Base-by-base conservation (phyloP, 352 stramenopile genomes). In the Pythium aristosporum region DNA sequence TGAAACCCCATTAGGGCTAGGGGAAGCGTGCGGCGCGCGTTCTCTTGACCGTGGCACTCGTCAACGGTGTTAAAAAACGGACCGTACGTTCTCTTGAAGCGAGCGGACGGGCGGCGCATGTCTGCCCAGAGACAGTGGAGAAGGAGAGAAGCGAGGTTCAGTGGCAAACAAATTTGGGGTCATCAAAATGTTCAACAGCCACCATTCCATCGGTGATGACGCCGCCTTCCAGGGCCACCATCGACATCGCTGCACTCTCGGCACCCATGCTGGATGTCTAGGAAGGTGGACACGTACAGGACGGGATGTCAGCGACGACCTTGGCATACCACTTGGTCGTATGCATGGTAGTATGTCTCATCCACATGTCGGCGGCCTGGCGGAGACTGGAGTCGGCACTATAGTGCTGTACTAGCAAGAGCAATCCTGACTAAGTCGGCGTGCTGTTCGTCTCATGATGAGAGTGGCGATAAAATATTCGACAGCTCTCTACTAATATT, bases 1-100 rank as follows among this genome's bases (percentile, higher is more conserved):
- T 25, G 25, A 52, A 41, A 51, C 61, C 58, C 37, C 28, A 21
- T 58, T 61, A 68, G 61, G 61, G 61, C 9, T 68, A 18, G 61
- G 61, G 61, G 61, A 63, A 61, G 61, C 60, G 25, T 30, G 25
- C 25, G 25, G 25, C 25, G 25, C 25, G 25, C 25, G 25, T 67
- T 67, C 51, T 67, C 18, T 67, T 67, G 51, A 67, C 60, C 36
- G 51, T 67, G 43, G 51, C 42, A 55, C 51, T 46, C 21, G 23
- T 18, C 57, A 41, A 36, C 2, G 21, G 60, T 60, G 60, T 67
- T 60, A 61, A 56, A 67, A 23, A 56, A 54, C 39, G 59, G 59
- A 13, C 48, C 39, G 59, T 13, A 46, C 28, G 37, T 59, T 62
- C 55, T 62, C 43, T 58, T 59, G 59, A 50, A 59, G 50, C n/a